These are phyloP conservation scores for Ogataea paradorogensis DNA, from an alignment of 805 yeast species.

Conservation along the genomic window DNA sequence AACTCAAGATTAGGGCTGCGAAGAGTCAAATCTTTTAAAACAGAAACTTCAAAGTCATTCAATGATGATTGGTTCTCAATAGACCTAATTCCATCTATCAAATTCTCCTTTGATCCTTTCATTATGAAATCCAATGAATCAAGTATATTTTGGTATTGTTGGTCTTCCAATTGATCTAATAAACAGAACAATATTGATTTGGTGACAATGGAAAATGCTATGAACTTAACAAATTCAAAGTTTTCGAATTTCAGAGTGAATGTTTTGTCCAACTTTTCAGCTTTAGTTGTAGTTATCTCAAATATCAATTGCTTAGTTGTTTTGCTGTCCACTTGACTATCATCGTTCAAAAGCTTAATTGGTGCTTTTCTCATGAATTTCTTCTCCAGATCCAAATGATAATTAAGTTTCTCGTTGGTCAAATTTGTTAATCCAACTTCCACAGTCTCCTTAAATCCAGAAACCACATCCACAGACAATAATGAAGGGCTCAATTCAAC, in stretches of 20 bases:
- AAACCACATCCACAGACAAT: slow-evolving; percentile 40
- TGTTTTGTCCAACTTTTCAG: slow-evolving; percentile 17
- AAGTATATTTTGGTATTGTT: slow-evolving; percentile 24
- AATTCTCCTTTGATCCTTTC: slow-evolving; percentile 9
- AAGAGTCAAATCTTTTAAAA: slow-evolving; percentile 20
- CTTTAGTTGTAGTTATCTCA: slow-evolving; percentile 12
- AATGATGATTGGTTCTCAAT: slow-evolving; percentile 12
- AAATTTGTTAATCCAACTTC: slow-evolving; percentile 33
- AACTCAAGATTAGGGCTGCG: slow-evolving; percentile 9
- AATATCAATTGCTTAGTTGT: slow-evolving; percentile 31
- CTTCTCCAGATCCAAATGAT: slow-evolving; percentile 36
- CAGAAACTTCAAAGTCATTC: slow-evolving; percentile 13
- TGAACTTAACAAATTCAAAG: slow-evolving; percentile 17
- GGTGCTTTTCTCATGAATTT: slow-evolving; percentile 20
- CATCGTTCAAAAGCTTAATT: slow-evolving; percentile 16
- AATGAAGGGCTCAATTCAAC: slow-evolving; percentile 44
- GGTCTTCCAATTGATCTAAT: slow-evolving; percentile 28
- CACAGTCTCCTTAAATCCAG: slow-evolving; percentile 32
- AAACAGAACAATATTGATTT: slow-evolving; percentile 38
- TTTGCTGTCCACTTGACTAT: slow-evolving; percentile 23
- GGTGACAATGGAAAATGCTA: slow-evolving; percentile 21
- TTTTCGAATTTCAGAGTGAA: slow-evolving; percentile 14
- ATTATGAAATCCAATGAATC: slow-evolving; percentile 23
- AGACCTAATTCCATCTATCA: slow-evolving; percentile 7
- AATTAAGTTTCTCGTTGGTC: slow-evolving; percentile 36